These are phyloP conservation scores for Sclerotinia trifoliorum DNA, from an alignment of 2,329 filamentous ascomycete genomes.

Conservation along the genomic window DNA sequence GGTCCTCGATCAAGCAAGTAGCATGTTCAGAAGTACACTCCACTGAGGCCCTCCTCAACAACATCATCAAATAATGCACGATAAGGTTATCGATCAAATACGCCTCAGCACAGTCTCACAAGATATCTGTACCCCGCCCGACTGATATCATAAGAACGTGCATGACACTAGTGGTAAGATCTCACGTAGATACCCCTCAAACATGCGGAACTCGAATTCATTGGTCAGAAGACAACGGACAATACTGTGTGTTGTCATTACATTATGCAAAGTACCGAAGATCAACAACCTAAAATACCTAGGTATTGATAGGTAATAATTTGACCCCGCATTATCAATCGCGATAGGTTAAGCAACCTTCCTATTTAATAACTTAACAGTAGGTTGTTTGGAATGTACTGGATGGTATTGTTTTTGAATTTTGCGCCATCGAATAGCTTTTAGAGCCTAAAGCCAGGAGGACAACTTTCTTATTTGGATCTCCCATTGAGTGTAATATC, in stretches of 20 bases:
- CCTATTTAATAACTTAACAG: background rate
- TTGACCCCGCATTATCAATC: background rate
- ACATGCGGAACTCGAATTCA: background rate
- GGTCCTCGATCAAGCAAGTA: background rate
- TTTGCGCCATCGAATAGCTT: background rate
- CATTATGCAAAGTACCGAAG: slow-evolving; percentile 4
- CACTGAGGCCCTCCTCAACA: background rate
- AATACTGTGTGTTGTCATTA: slow-evolving; percentile 11
- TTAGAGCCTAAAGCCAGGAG: background rate
- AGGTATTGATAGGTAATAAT: background rate
- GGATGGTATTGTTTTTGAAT: background rate
- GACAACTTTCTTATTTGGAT: background rate
- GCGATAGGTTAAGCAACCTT: background rate
- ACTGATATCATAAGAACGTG: background rate
- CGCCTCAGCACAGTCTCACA: slow-evolving; percentile 1
- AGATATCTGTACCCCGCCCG: background rate
- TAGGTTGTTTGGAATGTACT: background rate
- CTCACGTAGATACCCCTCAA: background rate
- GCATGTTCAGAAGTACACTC: background rate
- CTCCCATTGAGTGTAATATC: background rate
- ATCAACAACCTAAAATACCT: background rate
- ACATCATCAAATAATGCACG: background rate
- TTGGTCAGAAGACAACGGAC: background rate
- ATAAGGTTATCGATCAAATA: background rate
- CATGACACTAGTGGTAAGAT: background rate